phyloP scores from a whole-genome alignment of 73 alveolate species.

The Tetrahymena borealis region DNA sequence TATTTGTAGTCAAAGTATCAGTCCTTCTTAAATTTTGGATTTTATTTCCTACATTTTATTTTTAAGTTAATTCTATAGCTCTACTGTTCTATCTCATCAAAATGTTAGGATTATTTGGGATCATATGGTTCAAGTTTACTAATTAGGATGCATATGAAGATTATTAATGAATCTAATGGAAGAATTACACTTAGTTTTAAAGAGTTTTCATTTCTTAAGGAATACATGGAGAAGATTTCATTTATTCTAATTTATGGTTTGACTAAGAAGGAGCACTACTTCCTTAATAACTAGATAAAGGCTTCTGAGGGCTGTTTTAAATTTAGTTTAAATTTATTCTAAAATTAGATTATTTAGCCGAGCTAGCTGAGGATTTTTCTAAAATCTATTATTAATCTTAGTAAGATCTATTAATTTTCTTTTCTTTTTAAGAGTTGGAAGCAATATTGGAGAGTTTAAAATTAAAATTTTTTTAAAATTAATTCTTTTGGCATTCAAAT shows the following conservation, averaged over 20 bases:
- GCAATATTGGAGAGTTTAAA: not conserved
- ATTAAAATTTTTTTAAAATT: not conserved
- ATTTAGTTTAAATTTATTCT: not conserved
- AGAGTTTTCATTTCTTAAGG: no score
- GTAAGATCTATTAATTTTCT: not conserved
- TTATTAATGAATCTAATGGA: no score
- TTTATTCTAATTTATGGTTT: not conserved
- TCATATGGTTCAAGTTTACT: no score
- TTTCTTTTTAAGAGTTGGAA: not conserved
- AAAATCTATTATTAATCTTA: not conserved
- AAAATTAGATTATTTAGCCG: not conserved
- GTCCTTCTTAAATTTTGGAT: not conserved
- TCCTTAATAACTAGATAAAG: not conserved
- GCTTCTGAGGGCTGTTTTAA: not conserved
- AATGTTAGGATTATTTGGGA: not conserved
- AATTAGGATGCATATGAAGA: no score
- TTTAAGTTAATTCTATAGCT: not conserved
- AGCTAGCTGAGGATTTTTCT: no score
- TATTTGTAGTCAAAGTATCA: not conserved
- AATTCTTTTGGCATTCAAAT: not conserved
- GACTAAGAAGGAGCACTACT: not conserved
- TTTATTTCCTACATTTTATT: not conserved
- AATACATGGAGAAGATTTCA: not conserved
- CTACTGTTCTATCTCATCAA: not conserved
- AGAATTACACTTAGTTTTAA: no score